These are phyloP conservation scores for Pyronema omphalodes DNA, from an alignment of 495 filamentous ascomycete genomes.

Conservation along the genomic window DNA sequence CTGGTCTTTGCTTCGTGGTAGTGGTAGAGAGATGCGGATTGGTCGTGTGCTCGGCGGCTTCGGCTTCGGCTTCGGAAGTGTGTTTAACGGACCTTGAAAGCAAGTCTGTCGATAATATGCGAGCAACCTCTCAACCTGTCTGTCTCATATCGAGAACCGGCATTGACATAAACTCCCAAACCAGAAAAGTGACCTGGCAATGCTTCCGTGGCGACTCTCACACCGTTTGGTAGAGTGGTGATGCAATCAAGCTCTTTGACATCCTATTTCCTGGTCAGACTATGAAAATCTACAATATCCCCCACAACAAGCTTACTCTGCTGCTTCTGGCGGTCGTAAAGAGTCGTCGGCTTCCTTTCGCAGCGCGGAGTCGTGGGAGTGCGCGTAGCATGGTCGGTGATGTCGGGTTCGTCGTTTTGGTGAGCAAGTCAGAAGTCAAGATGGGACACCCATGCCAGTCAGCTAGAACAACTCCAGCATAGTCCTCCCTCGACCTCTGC, in stretches of 20 bases:
- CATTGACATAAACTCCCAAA: slow-evolving; percentile 91
- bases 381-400: too few relatives aligned
- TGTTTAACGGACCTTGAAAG: slow-evolving; percentile 47
- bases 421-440: too few relatives aligned
- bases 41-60: neutral
- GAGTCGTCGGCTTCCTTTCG: neutral
- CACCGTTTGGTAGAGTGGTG: slow-evolving; percentile 78
- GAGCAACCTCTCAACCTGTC: slow-evolving; percentile 70
- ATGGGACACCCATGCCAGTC: too few relatives aligned
- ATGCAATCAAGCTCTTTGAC: slow-evolving; percentile 74
- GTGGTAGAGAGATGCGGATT: neutral
- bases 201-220: slow-evolving; percentile 88
- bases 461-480: too few relatives aligned
- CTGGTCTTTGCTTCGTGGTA: neutral
- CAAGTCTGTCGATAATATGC: slow-evolving; percentile 88
- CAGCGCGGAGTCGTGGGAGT: too few relatives aligned
- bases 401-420: too few relatives aligned
- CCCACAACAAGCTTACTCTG: neutral
- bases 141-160: slow-evolving; percentile 87
- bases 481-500: too few relatives aligned
- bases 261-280: slow-evolving; percentile 40
- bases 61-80: neutral
- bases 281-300: neutral
- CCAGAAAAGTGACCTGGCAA: slow-evolving; percentile 90
- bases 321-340: neutral